Conservation (phyloP, 805 yeast genomes). For the Kodamaea leandrae region DNA sequence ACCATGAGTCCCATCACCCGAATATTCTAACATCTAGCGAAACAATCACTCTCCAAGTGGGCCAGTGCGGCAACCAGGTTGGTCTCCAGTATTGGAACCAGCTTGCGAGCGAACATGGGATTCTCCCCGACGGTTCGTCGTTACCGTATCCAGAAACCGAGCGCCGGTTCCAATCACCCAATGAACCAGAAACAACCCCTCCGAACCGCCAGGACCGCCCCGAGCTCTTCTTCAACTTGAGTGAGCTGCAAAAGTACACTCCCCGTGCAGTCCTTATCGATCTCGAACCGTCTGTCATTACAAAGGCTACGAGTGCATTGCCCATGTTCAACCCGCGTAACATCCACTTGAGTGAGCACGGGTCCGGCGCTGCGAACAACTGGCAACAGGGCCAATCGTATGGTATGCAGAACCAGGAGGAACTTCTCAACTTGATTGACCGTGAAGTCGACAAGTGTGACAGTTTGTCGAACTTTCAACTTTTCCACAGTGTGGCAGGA, state of each 20-base stretch:
- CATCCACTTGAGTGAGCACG: conserved; percentile 72
- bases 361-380: conserved; percentile 93
- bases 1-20: conserved; percentile 8
- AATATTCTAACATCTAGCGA: conserved; percentile 42
- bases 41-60: conserved; percentile 69
- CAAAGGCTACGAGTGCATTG: conserved; percentile 51
- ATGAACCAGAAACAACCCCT: conserved; percentile 12
- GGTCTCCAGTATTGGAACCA: conserved; percentile 93
- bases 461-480: conserved; percentile 83
- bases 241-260: conserved; percentile 73
- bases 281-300: conserved; percentile 85
- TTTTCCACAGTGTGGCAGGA: conserved; percentile 94
- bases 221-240: conserved; percentile 75
- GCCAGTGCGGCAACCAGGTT: conserved; percentile 97
- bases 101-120: conserved; percentile 82
- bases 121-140: conserved; percentile 60
- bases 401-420: conserved; percentile 67
- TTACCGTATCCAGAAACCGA: conserved; percentile 28
- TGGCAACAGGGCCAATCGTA: conserved; percentile 90
- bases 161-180: conserved; percentile 10
- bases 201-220: conserved; percentile 62
- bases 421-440: conserved; percentile 78
- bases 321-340: conserved; percentile 82
- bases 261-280: conserved; percentile 87
- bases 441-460: conserved; percentile 90